Evolutionary conservation across 768 basidiomycete species (phyloP), one percentile per base, ranked within the genome.

Genomic region (Coprinopsis strossmayeri): DNA sequence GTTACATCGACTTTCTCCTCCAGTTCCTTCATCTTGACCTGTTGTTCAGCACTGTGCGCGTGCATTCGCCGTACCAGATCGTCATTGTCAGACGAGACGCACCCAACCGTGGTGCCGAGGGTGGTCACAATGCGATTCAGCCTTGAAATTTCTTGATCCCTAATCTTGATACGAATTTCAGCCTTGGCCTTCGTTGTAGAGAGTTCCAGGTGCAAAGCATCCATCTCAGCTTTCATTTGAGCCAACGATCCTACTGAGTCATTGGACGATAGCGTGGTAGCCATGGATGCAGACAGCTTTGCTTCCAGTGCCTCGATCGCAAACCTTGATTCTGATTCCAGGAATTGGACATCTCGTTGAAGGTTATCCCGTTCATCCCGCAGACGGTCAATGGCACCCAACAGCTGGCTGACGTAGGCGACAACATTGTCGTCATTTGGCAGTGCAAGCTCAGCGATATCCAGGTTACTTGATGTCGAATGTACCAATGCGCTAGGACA

Each of bases 241-340:
- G 59, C 50, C 46, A 60, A 52, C 42, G 62, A 53, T 44, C 55
- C 53, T 9, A 55, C 49, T 9, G 65, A 58, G 2, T 58, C 21
- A 20, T 20, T 13, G 52, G 28, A 53, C 48, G 41, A 55, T 45
- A 54, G 7, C 12, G 53, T 37, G 5, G 61, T 49, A 43, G 64
- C 58, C 24, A 53, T 50, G 12, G 63, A 60, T 5, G 54, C 52
- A 3, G 62, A 60, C 25, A 84, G 64, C 49, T 75, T 76, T 27
- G 69, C 67, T 57, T 82, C 73, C 41, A 84, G 62, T 0, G 79
- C 74, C 51, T 87, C 76, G 13, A 80, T 72, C 2, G 78, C 67
- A 56, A 87, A 84, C 53, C 69, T 76, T 21, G 79, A 77, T 64
- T 91, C 87, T 2, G 72, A 69, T 53, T 84, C 74, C 46, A 84